Evolutionary conservation across 2,329 filamentous ascomycete species (phyloP), one percentile per base, ranked within the genome.

Genomic region (Paecilomyces sp.): DNA sequence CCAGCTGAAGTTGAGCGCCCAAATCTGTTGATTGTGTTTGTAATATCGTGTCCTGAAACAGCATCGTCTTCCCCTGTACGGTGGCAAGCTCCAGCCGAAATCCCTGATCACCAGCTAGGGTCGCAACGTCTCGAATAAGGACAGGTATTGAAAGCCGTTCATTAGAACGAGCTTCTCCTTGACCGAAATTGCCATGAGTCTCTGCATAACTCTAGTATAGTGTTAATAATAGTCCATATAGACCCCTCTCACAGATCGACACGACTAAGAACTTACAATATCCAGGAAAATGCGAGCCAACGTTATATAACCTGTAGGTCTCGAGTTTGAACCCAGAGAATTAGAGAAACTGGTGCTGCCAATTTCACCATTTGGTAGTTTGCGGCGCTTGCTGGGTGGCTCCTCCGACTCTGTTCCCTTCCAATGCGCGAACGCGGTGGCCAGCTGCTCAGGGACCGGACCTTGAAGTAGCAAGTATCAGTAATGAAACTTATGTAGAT

Each of bases 331-430:
- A 2, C 54, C 28, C 5, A 66, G 65, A 6, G 66, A 15, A 1
- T 66, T 65, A 53, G 63, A 59, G 13, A 61, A 24, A 1, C 65
- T 25, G 9, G 60, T 53, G 15, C 73, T 60, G 18, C 64, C 69
- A 13, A 62, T 28, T 58, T 18, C 9, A 55, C 62, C 31, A 59
- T 66, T 63, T 1, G 60, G 22, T 54, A 68, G 28, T 62, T 73
- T 75, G 61, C 70, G 72, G 57, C 73, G 72, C 63, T 75, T 75
- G 18, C 53, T 66, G 11, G 64, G 66, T 61, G 57, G 69, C n/a
- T 57, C 63, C 55, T 68, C 60, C 18, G 47, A 22, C 33, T 65
- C 61, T 11, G 57, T 36, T 52, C 55, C 54, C 50, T 60, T 56
- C 41, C 18, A 61, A 58, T 65, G 64, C 53, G 61, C 58, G 50